A percentile compares a stretch with the other conserved stretches of the same genome.
Conservation (phyloP, 139 green algal species). For the Chlorella sp. region DNA sequence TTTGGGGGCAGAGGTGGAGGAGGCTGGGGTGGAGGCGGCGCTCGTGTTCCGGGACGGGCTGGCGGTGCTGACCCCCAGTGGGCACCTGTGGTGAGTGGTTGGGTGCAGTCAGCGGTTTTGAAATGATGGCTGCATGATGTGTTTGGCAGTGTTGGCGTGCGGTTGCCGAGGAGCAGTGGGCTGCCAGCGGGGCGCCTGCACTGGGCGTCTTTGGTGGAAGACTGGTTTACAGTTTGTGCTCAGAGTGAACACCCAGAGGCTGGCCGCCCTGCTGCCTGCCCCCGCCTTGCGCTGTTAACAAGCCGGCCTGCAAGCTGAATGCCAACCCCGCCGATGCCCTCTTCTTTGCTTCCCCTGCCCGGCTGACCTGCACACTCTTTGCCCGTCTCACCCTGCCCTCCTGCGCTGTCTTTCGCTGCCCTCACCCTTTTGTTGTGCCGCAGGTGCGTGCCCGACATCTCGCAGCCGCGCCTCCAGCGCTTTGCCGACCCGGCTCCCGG, state of each 20-base stretch:
- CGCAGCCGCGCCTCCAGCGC: conserved; percentile 54
- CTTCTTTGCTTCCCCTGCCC: background rate
- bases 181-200: background rate
- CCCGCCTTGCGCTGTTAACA: too few relatives aligned
- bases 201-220: too few relatives aligned
- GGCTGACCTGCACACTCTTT: too few relatives aligned
- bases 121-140: background rate
- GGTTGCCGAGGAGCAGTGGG: too few relatives aligned
- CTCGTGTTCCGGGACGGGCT: conserved; percentile 65
- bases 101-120: background rate
- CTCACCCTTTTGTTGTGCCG: conserved; percentile 9
- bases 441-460: conserved; percentile 66
- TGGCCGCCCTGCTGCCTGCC: background rate
- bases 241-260: background rate
- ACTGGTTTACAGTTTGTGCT: too few relatives aligned
- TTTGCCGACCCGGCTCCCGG: conserved; percentile 45
- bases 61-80: conserved; percentile 62
- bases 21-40: conserved; percentile 62
- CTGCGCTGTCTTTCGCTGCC: background rate
- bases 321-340: background rate
- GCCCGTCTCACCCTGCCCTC: background rate
- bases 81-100: conserved; percentile 48
- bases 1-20: conserved; percentile 62
- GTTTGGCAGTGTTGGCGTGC: background rate
- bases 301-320: too few relatives aligned